Evolutionary conservation across 2,329 filamentous ascomycete genomes (phyloP).

Genomic region (Fusarium azukiicola): DNA sequence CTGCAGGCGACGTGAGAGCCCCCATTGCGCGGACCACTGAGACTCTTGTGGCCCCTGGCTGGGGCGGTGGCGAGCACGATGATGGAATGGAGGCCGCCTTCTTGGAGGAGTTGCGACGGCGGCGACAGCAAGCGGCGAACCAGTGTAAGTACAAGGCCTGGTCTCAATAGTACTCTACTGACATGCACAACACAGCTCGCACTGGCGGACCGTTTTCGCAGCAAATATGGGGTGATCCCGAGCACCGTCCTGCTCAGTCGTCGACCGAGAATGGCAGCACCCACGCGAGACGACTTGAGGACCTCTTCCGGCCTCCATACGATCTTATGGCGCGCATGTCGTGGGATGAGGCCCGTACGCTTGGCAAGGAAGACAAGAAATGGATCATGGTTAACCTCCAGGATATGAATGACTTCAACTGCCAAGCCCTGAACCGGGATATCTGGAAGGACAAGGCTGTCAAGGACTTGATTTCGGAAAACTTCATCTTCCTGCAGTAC

Average conservation of each 20-base stretch:
- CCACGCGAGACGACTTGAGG: slow-evolving; percentile 90
- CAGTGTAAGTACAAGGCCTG: slow-evolving; percentile 55
- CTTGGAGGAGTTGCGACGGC: slow-evolving; percentile 81
- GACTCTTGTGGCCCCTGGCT: slow-evolving; percentile 88
- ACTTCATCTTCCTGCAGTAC: slow-evolving; percentile 98
- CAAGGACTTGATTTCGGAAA: slow-evolving; percentile 90
- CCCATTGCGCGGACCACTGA: slow-evolving; percentile 96
- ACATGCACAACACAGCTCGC: slow-evolving; percentile 43
- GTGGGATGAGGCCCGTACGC: slow-evolving; percentile 92
- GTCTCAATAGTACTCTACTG: neutral
- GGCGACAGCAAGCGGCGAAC: slow-evolving; percentile 55
- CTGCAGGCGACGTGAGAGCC: slow-evolving; percentile 86
- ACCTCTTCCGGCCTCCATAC: slow-evolving; percentile 95
- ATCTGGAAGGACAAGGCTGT: slow-evolving; percentile 95
- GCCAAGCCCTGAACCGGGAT: slow-evolving; percentile 95
- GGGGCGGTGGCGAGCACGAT: slow-evolving; percentile 70
- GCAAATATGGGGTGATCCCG: slow-evolving; percentile 62
- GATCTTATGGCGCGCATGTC: slow-evolving; percentile 90
- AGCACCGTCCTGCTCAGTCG: slow-evolving; percentile 46
- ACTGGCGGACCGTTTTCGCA: slow-evolving; percentile 63
- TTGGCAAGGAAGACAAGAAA: slow-evolving; percentile 93
- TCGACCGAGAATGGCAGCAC: slow-evolving; percentile 72
- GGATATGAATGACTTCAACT: slow-evolving; percentile 95
- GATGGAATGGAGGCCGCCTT: slow-evolving; percentile 79
- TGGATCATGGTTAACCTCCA: slow-evolving; percentile 99